phyloP scores from a whole-genome alignment of 306 rosid species.

The Boehmeria nivea region DNA sequence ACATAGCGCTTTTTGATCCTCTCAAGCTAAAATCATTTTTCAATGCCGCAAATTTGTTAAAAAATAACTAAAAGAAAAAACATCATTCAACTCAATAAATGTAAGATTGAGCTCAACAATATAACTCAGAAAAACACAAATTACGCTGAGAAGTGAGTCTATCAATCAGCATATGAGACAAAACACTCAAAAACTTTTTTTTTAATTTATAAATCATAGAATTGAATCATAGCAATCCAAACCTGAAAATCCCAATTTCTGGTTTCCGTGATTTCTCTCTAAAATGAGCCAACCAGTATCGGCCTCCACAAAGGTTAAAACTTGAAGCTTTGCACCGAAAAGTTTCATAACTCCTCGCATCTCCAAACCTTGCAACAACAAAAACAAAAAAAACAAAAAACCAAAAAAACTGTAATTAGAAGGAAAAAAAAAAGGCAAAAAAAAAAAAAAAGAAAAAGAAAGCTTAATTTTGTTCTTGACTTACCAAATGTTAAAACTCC shows the following conservation, averaged over 20 bases:
- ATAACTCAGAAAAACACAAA: too few relatives aligned
- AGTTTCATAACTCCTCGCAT: slow-evolving; percentile 4
- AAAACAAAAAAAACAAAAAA: background rate
- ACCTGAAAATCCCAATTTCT: slow-evolving; percentile 9
- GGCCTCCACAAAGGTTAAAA: background rate
- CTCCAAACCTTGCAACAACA: slow-evolving; percentile 9
- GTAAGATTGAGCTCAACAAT: too few relatives aligned
- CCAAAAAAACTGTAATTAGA: background rate
- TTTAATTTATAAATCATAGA: background rate
- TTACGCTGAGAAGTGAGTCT: background rate
- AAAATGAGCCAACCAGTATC: slow-evolving; percentile 1
- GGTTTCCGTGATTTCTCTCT: background rate
- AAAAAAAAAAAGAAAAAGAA: too few relatives aligned
- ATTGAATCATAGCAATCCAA: background rate
- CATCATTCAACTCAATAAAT: too few relatives aligned
- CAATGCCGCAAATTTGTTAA: background rate
- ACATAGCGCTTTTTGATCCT: too few relatives aligned
- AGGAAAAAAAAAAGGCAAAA: background rate
- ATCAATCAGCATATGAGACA: background rate
- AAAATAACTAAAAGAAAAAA: too few relatives aligned
- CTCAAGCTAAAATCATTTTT: too few relatives aligned
- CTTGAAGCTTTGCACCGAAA: background rate
- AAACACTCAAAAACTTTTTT: too few relatives aligned
- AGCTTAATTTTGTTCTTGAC: too few relatives aligned
- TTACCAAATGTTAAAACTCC: too few relatives aligned